phyloP scores from a whole-genome alignment of 2,329 filamentous ascomycete genomes.

The Phaeosphaeria sp. region DNA sequence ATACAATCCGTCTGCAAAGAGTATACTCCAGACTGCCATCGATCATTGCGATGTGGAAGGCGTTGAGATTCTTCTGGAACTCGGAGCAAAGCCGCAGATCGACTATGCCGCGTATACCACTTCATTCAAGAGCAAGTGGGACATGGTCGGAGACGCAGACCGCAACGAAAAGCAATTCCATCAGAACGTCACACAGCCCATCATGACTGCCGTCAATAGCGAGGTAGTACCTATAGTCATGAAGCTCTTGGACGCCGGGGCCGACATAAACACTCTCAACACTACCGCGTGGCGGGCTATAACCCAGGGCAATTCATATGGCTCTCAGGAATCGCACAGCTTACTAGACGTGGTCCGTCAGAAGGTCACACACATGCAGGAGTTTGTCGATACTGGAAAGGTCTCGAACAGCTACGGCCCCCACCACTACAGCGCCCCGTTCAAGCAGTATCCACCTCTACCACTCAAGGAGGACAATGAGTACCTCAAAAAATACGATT shows the following conservation, averaged over 20 bases:
- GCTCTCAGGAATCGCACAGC: conserved; percentile 52
- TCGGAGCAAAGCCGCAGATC: conserved; percentile 66
- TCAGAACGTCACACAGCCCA: conserved; percentile 65
- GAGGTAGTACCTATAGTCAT: conserved; percentile 62
- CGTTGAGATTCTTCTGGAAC: conserved; percentile 60
- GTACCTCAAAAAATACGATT: conserved; percentile 60
- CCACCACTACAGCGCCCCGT: not conserved
- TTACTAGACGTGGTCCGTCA: conserved; percentile 67
- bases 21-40: conserved; percentile 65
- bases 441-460: conserved; percentile 5
- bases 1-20: conserved; percentile 49
- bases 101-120: conserved; percentile 71
- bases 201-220: conserved; percentile 65
- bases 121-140: conserved; percentile 55
- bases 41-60: conserved; percentile 9
- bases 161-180: conserved; percentile 59
- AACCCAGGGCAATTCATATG: conserved; percentile 34
- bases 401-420: not conserved
- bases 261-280: conserved; percentile 69
- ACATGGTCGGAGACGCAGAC: conserved; percentile 51
- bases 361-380: conserved; percentile 52
- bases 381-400: conserved; percentile 15
- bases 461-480: conserved; percentile 51
- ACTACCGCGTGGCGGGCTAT: conserved; percentile 39
- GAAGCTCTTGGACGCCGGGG: conserved; percentile 68